Percentiles rank a stretch among this genome's conserved stretches.
phyloP scores from a whole-genome alignment of 495 filamentous ascomycete genomes.

The Aspergillus ostianus region DNA sequence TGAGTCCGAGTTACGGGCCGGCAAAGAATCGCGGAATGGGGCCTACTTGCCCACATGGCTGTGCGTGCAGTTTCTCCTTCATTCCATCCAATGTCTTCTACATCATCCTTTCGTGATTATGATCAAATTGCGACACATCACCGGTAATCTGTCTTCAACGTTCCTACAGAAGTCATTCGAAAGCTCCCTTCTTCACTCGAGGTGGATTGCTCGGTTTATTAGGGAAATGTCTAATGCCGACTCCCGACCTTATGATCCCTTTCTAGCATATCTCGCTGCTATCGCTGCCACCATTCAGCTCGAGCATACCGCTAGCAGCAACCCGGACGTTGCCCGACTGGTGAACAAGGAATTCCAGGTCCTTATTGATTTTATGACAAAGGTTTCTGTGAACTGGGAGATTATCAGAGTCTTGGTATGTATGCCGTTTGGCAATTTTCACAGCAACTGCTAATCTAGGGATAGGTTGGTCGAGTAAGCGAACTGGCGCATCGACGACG shows the following conservation, averaged over 20 bases:
- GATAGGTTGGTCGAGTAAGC: slow-evolving; percentile 22
- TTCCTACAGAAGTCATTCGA: slow-evolving; percentile 35
- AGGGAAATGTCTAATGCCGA: slow-evolving; percentile 26
- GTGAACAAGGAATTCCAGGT: slow-evolving; percentile 27
- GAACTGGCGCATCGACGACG: slow-evolving; percentile 24
- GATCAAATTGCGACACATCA: slow-evolving; percentile 30
- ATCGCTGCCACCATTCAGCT: slow-evolving; percentile 33
- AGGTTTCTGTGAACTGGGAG: slow-evolving; percentile 22
- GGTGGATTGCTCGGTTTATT: slow-evolving; percentile 32
- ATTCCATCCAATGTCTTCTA: slow-evolving; percentile 28
- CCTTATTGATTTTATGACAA: slow-evolving; percentile 26
- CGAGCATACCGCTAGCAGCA: slow-evolving; percentile 28
- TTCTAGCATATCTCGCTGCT: slow-evolving; percentile 29
- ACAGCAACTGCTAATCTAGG: background rate
- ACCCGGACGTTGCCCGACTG: slow-evolving; percentile 25
- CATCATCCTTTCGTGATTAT: slow-evolving; percentile 33
- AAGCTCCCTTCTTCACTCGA: slow-evolving; percentile 28
- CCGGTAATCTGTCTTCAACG: slow-evolving; percentile 27
- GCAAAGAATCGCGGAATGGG: slow-evolving; percentile 22
- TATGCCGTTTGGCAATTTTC: too few species aligned
- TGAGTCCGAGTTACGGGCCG: slow-evolving; percentile 26
- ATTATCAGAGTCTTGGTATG: slow-evolving; percentile 28
- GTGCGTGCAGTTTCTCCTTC: slow-evolving; percentile 31
- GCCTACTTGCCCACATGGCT: slow-evolving; percentile 30
- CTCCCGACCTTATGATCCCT: slow-evolving; percentile 23